Base-by-base conservation (phyloP, 371 early-diverging fungal species). In the Scutellospora calospora region DNA sequence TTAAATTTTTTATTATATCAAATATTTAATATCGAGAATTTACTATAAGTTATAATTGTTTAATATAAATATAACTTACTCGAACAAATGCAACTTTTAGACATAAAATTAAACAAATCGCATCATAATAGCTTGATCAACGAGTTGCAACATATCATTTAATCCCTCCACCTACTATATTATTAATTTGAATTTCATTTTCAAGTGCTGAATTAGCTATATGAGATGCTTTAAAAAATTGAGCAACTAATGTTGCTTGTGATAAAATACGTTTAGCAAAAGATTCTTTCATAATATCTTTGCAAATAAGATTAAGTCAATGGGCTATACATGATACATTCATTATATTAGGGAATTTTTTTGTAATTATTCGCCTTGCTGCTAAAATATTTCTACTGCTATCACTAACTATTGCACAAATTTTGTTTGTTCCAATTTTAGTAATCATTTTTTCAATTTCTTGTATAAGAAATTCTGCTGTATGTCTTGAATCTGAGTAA, bases 281-380 rank as follows among this genome's bases (percentile, higher is more conserved):
- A 54, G 35, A 6, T 73, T 27, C 54, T 35, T 33, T 73, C 20
- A 52, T 54, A 35, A 73, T 73, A 55, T 73, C 55, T 49, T 73
- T 73, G 3, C 22, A 69, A 54, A 72, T 72, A 29, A 72, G 55
- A 55, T 72, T 72, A 5, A 72, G 16, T 20, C 1, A n/a, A 72
- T 72, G 54, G 0, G 54, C 54, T 5, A 71, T 71, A 27, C 52
- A 72, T 72, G 8, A 1, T 2, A 72, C 38, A 33, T 55, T 72
- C 11, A 72, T 22, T 14, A 45, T 68, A 41, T 68, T 41, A n/a
- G 38, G 3, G 31, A 38, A 45, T 68, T 68, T 68, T 41, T 35
- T 0, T 38, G 41, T n/a, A n/a, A 68, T 41, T n/a, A 68, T 68
- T 22, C n/a, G 20, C 11, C 41, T 8, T 14, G 55, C 73, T 18